Evolutionary conservation across 2,329 filamentous ascomycete species (phyloP), one percentile per base, ranked within the genome.

Genomic region (Davidsoniella eucalypti): DNA sequence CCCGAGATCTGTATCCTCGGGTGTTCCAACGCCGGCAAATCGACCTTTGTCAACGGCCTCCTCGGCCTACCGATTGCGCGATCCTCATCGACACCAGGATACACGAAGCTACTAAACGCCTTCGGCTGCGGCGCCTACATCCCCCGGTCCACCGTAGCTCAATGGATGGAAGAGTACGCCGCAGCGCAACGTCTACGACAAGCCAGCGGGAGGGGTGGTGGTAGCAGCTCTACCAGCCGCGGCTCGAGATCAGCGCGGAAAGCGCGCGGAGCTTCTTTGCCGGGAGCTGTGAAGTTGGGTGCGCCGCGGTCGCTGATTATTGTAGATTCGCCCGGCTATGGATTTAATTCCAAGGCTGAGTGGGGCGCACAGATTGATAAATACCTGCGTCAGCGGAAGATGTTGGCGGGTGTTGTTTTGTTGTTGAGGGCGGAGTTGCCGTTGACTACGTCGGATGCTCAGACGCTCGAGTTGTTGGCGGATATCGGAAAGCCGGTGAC

Each of bases 11-110:
- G 85, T 60, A 73, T 94, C 43, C 77, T 93, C 37, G 87, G 87
- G 41, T 87, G 88, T 58, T 87, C 86, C 56, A 94, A 94, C 61
- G 86, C 87, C 40, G 87, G 87, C 60, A 94, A 94, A 63, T 92
- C 85, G 1, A 86, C 85, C 14, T 83, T 93, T 57, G 80, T 94
- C 65, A 94, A 94, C 60, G 82, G 83, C 16, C 73, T 94, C 33
- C 76, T 81, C 2, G 80, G 80, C 33, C 54, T 58, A 21, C 58
- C 61, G 21, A 61, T 71, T 5, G 75, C 75, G 10, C 65, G 68
- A 44, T 71, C 72, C 21, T 73, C 71, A 58, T 61, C 65, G 14
- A 64, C 62, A 17, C 71, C 74, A 0, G 75, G 75, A 8, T 69
- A 67, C 57, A 78, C 75, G 1, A 68, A 63, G 33, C 67, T 69